Base-by-base conservation (phyloP, 148 eudicot species). In the Simmondsia chinensis region DNA sequence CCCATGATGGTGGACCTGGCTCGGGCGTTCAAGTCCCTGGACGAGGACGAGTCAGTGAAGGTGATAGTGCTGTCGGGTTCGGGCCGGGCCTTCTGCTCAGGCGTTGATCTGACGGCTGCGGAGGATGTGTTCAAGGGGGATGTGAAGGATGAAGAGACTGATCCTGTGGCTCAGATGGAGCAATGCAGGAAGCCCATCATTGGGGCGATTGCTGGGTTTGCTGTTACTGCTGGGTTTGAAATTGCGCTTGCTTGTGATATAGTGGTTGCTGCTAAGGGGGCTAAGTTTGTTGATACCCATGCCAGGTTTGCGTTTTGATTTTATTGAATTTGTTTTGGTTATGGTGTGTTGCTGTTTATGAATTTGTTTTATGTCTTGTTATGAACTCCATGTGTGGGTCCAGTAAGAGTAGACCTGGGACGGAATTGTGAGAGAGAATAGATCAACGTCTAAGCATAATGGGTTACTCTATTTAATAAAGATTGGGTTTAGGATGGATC, bases 171-270 rank as follows among this genome's bases (percentile, higher is more conserved):
- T 22, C 99, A 91, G 69, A 91, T 91, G 94, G 95, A 86, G 64
- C 60, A 56, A 20, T 86, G 99, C 38, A 38, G 61, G 51, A 91
- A 86, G 55, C 82, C 82, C 18, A 86, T 91, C 0, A 65, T 91
- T 29, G 99, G 94, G 30, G 99, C 95, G 1, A 56, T 91, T 7
- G 46, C 55, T 26, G 95, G 99, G 9, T 91, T 79, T 18, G 95
- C 99, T 6, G 71, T 82, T 16, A 91, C 99, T 9, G 99, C 74
- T 28, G 99, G 99, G 11, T 82, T 91, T 35, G 99, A 91, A 79
- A 82, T 91, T 33, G 79, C 95, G n/a, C 69, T 91, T 24, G 86
- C 86, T 61, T 91, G 95, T 52, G 99, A 82, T 68, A 27, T 91
- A 1, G 15, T 85, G 28, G 69, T 91, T 9, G 99, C 94, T 53